A percentile compares a stretch with the other conserved stretches of the same genome.
Conservation (phyloP, 2,329 filamentous ascomycete genomes). For the Myrmaecium sp. region DNA sequence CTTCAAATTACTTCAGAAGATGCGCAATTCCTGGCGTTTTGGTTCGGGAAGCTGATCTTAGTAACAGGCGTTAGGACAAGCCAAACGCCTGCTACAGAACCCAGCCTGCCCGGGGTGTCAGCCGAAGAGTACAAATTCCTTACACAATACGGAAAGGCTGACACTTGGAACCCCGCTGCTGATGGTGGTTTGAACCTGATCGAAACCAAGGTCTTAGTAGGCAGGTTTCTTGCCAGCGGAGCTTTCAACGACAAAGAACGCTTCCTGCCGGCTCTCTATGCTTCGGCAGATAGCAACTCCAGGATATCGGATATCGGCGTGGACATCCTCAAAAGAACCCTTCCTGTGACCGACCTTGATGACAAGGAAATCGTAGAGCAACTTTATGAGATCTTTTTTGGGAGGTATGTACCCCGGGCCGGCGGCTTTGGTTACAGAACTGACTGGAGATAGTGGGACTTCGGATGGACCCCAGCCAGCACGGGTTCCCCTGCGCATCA, state of each 20-base stretch:
- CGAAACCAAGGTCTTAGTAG: constrained; percentile 51
- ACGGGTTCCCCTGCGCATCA: constrained; percentile 57
- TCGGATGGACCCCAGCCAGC: constrained; percentile 26
- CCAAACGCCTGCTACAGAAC: constrained; percentile 23
- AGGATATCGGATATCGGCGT: constrained; percentile 73
- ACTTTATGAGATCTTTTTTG: constrained; percentile 59
- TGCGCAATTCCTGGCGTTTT: constrained; percentile 53
- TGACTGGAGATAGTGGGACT: constrained; percentile 8
- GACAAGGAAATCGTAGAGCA: constrained; percentile 42
- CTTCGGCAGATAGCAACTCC: constrained; percentile 66
- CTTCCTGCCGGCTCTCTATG: constrained; percentile 69
- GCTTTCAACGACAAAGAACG: constrained; percentile 72
- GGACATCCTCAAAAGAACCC: constrained; percentile 68
- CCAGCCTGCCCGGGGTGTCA: constrained; percentile 43
- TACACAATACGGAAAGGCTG: constrained; percentile 46
- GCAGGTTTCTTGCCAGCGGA: constrained; percentile 63
- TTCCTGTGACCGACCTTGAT: constrained; percentile 53
- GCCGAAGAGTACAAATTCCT: constrained; percentile 53
- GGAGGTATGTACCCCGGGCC: constrained; percentile 13
- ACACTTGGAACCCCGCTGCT: constrained; percentile 47
- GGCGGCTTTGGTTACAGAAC: not conserved
- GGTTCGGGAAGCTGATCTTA: constrained; percentile 64
- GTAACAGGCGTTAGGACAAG: constrained; percentile 29
- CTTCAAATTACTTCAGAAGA: constrained; percentile 57
- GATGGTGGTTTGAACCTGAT: constrained; percentile 47